Base-by-base conservation (phyloP, 495 filamentous ascomycete genomes). In the Xylaria flabelliformis region DNA sequence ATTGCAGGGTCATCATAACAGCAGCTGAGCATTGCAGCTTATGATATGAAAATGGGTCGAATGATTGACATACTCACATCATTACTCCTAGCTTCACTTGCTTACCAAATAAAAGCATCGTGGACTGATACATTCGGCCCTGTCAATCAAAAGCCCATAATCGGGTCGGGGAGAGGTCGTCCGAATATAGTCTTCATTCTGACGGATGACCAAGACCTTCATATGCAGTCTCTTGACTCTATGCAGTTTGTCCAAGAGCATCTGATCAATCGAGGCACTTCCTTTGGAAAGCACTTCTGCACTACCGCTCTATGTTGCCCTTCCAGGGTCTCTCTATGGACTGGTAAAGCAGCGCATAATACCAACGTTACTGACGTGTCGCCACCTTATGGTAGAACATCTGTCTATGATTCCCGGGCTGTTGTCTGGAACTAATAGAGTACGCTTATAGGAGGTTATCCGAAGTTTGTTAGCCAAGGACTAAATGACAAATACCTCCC, bases 341-440 rank as follows among this genome's bases (percentile, higher is more conserved):
- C 90, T 0, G 91, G 91, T 19, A 87, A 88, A 73, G 83, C 87
- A 46, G 89, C 90, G 1, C 91, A 93, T 77, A 93, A 93, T 75
- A 92, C 91, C 21, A 93, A 93, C 72, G 90, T 93, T 8, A 93
- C 91, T 0, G 89, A 92, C 69, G 88, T 93, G 9, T 81, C 75
- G 32, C 89, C 90, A 0, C 91, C 90, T 13, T 85, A 88, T 71
- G 88, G 89, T 88, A 79, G 0, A 12, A 0, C 21, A 44, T 34
- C 13, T 24, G 17, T 44, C 2, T 39, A 42, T 24, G 17, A 34
- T 17, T 66, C 0, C 13, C 21, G 6, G 12, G 17, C 17, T 0
- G 4, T 19, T 32, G 41, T 32, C 7, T 32, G 13, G 1, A 13
- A 24, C 9, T 17, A 68, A 59, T 58, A 75, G 0, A 72, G 29